These are phyloP conservation scores for Pseudognaphalium luteoalbum DNA, from an alignment of 129 eudicot species.

Conservation along the genomic window DNA sequence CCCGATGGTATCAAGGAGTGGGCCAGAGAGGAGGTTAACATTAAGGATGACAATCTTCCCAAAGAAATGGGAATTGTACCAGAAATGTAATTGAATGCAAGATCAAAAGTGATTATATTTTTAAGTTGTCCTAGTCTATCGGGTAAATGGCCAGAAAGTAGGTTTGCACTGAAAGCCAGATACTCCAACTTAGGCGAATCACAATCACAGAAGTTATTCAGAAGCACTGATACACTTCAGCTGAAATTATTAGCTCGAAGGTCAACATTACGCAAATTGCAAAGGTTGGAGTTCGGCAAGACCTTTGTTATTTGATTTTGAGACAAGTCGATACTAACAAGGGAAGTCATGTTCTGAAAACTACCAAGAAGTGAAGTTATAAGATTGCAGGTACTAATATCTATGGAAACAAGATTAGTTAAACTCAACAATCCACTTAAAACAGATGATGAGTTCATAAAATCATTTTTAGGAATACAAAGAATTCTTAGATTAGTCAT, in stretches of 20 bases:
- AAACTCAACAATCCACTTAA: conserved; percentile 26
- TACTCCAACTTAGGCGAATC: conserved; percentile 23
- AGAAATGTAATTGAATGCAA: conserved; percentile 16
- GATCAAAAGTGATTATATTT: conserved; percentile 18
- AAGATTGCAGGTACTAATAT: conserved; percentile 23
- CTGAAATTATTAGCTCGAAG: conserved; percentile 16
- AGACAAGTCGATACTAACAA: conserved; percentile 28
- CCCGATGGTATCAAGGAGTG: conserved; percentile 37
- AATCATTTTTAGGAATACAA: conserved; percentile 22
- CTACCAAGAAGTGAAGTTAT: conserved; percentile 20
- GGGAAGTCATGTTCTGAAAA: conserved; percentile 34
- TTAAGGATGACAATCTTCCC: conserved; percentile 32
- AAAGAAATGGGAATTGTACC: conserved; percentile 32
- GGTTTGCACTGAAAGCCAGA: conserved; percentile 15
- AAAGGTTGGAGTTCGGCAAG: conserved; percentile 23
- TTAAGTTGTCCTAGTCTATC: conserved; percentile 26
- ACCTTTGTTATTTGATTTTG: conserved; percentile 20
- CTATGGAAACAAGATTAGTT: conserved; percentile 25
- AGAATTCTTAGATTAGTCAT: conserved; percentile 8
- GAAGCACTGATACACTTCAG: conserved; percentile 26
- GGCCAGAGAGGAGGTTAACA: conserved; percentile 30
- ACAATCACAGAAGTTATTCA: conserved; percentile 30
- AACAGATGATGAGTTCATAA: conserved; percentile 20
- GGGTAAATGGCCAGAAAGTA: conserved; percentile 24
- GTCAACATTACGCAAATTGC: conserved; percentile 21